phyloP scores from a whole-genome alignment of 805 yeast genomes.

The Ogataea minuta region DNA sequence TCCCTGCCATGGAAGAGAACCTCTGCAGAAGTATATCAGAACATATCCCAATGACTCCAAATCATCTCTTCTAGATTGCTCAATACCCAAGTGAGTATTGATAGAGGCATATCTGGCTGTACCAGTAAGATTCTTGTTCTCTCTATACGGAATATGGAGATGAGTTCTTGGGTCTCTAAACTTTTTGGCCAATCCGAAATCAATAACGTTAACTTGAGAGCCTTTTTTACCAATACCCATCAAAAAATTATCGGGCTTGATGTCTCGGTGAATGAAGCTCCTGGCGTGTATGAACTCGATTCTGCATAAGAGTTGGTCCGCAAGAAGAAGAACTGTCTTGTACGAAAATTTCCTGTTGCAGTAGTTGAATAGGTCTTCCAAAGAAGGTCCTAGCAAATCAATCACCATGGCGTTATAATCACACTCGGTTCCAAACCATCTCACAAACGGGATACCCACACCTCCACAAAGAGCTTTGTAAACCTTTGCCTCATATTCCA shows the following conservation, averaged over 20 bases:
- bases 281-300: conserved; percentile 95
- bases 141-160: conserved; percentile 93
- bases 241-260: conserved; percentile 79
- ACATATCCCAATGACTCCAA: conserved; percentile 94
- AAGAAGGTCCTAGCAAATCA: conserved; percentile 90
- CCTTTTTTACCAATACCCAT: conserved; percentile 94
- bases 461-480: conserved; percentile 95
- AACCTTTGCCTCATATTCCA: conserved; percentile 95
- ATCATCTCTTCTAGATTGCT: conserved; percentile 95
- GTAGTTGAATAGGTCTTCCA: conserved; percentile 93
- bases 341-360: conserved; percentile 91
- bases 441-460: conserved; percentile 92
- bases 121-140: conserved; percentile 94
- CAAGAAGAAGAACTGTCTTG: conserved; percentile 88
- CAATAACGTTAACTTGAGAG: conserved; percentile 91
- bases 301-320: conserved; percentile 92
- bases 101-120: conserved; percentile 96
- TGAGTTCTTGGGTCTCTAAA: conserved; percentile 93
- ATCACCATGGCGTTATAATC: conserved; percentile 97
- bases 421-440: conserved; percentile 97
- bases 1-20: conserved; percentile 98
- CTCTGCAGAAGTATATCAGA: conserved; percentile 89
- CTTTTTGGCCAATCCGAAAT: conserved; percentile 91
- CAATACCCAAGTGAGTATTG: conserved; percentile 95
- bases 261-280: conserved; percentile 82